Conservation (phyloP, 805 yeast species). For the Clavispora fructus region DNA sequence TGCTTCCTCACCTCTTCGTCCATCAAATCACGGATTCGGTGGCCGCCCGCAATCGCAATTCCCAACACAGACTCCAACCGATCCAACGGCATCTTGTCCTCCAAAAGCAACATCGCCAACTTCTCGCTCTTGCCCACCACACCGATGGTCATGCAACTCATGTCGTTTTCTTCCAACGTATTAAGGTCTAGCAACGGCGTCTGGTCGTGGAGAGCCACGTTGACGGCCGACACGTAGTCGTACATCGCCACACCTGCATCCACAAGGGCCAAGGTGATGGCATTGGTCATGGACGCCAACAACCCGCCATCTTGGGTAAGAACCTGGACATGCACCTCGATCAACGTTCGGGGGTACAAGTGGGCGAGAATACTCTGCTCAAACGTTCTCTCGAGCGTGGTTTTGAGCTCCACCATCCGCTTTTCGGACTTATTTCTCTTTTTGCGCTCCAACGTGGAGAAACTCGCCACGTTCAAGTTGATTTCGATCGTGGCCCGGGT, state of each 20-base stretch:
- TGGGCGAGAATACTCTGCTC: slow-evolving; percentile 68
- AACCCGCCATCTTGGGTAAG: slow-evolving; percentile 89
- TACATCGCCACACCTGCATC: slow-evolving; percentile 96
- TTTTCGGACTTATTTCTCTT: slow-evolving; percentile 65
- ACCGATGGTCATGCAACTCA: slow-evolving; percentile 78
- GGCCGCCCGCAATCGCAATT: slow-evolving; percentile 83
- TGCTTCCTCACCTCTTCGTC: slow-evolving; percentile 76
- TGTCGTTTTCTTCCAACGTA: slow-evolving; percentile 74
- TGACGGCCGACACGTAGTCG: slow-evolving; percentile 78
- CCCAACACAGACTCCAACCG: slow-evolving; percentile 69
- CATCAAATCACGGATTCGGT: slow-evolving; percentile 76
- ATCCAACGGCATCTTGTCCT: slow-evolving; percentile 82
- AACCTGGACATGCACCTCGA: slow-evolving; percentile 71
- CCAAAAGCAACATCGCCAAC: slow-evolving; percentile 69
- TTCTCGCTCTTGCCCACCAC: slow-evolving; percentile 79
- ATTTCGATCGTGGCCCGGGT: slow-evolving; percentile 57
- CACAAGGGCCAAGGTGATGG: slow-evolving; percentile 81
- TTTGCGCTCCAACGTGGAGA: slow-evolving; percentile 71
- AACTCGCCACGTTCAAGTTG: slow-evolving; percentile 69
- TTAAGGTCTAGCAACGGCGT: slow-evolving; percentile 78
- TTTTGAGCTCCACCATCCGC: slow-evolving; percentile 61
- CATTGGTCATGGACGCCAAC: slow-evolving; percentile 72
- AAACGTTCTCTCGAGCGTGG: slow-evolving; percentile 64
- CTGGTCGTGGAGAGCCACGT: slow-evolving; percentile 75
- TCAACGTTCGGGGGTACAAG: slow-evolving; percentile 76